Evolutionary conservation across 176 grass and related monocot genomes (phyloP).

Genomic region (Aegilops longissima): DNA sequence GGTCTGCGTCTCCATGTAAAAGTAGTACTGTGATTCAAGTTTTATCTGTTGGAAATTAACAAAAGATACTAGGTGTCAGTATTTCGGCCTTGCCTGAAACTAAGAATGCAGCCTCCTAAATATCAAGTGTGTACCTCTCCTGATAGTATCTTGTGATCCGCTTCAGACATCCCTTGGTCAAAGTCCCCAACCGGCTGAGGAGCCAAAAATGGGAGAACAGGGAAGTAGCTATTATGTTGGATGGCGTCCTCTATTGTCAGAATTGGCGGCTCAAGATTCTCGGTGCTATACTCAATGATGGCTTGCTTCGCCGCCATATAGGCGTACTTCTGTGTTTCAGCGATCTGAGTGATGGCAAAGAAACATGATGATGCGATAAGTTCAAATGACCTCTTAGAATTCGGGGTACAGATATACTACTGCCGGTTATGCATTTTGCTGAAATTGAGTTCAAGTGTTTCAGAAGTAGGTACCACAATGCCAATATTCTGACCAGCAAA

Average conservation of each 20-base stretch:
- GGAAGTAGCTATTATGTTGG: slow-evolving; percentile 59
- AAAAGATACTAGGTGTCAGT: neutral
- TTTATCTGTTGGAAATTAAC: slow-evolving; percentile 46
- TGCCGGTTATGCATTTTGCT: neutral
- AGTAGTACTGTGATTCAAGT: slow-evolving; percentile 80
- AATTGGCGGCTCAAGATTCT: slow-evolving; percentile 74
- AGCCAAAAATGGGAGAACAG: slow-evolving; percentile 37
- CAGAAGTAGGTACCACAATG: slow-evolving; percentile 61
- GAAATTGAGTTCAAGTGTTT: neutral
- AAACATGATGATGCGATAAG: neutral
- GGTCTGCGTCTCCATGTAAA: slow-evolving; percentile 81
- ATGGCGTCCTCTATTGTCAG: slow-evolving; percentile 78
- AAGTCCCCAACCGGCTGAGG: slow-evolving; percentile 65
- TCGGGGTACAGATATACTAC: neutral
- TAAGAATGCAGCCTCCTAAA: neutral
- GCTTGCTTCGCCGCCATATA: slow-evolving; percentile 81
- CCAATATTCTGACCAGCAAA: slow-evolving; percentile 77
- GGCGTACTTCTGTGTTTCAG: slow-evolving; percentile 79
- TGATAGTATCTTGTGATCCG: slow-evolving; percentile 82
- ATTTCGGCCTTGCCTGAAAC: neutral
- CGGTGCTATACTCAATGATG: slow-evolving; percentile 54
- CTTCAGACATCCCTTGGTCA: slow-evolving; percentile 76
- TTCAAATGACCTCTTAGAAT: neutral
- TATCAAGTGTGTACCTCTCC: slow-evolving; percentile 43
- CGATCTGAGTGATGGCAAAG: slow-evolving; percentile 48